Evolutionary conservation across 495 filamentous ascomycete species (phyloP), one percentile per base, ranked within the genome.

Genomic region (Cudoniella acicularis): DNA sequence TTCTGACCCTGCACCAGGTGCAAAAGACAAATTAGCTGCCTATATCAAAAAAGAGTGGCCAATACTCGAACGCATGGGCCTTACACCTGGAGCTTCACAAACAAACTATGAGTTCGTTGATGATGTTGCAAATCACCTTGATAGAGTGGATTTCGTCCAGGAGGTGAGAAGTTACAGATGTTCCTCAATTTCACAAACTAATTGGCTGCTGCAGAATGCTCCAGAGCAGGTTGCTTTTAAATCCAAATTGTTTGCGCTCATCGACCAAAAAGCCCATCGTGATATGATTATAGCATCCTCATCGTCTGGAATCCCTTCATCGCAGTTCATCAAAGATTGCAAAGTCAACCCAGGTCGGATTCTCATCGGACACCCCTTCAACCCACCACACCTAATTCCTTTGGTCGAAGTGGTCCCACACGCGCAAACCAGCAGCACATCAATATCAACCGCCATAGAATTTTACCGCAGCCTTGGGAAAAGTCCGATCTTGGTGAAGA

Each of bases 311-410:
- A 50, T 67, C 3, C 54, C 63, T 10, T 63, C 52, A 22, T 67
- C 65, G 17, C 50, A 57, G 22, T 65, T 63, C 52, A 54, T 65
- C 55, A 54, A 22, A 20, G 47, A 58, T n/a, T 65, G 63, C 52
- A 52, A 56, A 23, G 22, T 55, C 11, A 73, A 81, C 26, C 73
- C 59, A 0, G 30, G 20, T 9, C 70, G 82, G 1, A 62, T 86
- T 2, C 56, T 85, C 0, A 75, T 84, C 3, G 81, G 81, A 18
- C 84, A 86, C 64, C 83, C 83, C 0, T 87, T 82, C 60, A 86
- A 87, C 42, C 84, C 81, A 17, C 84, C 82, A 6, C 81, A 87
- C 63, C 73, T 86, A 25, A 85, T 87, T 77, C 83, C 83, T 0
- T 62, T 86, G 0, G 68, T 86, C n/a, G 82, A 86, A 66, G 67